These are phyloP conservation scores for Fusarium sp. DNA, from an alignment of 2,329 filamentous ascomycete genomes.

Conservation along the genomic window DNA sequence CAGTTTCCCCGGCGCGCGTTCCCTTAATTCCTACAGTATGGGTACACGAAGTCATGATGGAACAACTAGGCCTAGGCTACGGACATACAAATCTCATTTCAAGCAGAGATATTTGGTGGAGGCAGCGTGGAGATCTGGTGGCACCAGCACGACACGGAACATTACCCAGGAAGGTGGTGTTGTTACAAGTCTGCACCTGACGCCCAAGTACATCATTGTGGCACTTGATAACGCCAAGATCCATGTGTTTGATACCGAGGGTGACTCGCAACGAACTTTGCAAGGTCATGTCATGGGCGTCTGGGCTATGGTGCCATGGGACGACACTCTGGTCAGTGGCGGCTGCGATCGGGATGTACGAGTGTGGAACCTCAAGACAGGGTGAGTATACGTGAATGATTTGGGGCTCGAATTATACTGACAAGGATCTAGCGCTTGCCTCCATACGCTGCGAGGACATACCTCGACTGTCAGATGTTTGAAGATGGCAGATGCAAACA, in stretches of 20 bases:
- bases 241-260: conserved; percentile 95
- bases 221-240: conserved; percentile 98
- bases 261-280: conserved; percentile 87
- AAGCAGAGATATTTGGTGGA: conserved; percentile 98
- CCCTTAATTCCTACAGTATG: conserved; percentile 51
- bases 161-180: conserved; percentile 98
- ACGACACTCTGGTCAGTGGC: conserved; percentile 92
- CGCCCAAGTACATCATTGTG: conserved; percentile 95
- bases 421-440: conserved; percentile 67
- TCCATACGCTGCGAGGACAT: conserved; percentile 90
- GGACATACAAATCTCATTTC: conserved; percentile 95
- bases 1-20: conserved; percentile 60
- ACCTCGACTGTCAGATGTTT: conserved; percentile 96
- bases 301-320: conserved; percentile 99
- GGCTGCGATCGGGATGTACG: conserved; percentile 96
- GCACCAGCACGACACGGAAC: conserved; percentile 83
- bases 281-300: conserved; percentile 99
- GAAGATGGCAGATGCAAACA: conserved; percentile 95
- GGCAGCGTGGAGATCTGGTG: conserved; percentile 94
- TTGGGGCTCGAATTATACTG: conserved; percentile 23
- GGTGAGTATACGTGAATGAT: conserved; percentile 66
- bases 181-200: conserved; percentile 94
- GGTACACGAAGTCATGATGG: conserved; percentile 69
- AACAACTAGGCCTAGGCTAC: conserved; percentile 67
- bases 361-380: conserved; percentile 95